Conservation (phyloP, 345 rosid genomes). For the Toxicodendron radicans region DNA sequence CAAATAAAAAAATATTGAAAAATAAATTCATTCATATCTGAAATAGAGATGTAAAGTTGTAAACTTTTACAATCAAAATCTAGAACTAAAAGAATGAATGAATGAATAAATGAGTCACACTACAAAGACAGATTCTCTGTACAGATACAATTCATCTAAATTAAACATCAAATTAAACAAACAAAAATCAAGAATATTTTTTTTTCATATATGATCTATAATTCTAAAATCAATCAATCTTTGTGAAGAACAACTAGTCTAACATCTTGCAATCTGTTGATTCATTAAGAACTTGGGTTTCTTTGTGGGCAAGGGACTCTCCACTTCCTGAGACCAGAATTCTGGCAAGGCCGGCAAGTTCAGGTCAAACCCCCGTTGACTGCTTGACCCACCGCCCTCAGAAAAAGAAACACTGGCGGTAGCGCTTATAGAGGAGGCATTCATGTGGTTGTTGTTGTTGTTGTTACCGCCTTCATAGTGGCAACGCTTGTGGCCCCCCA, state of each 20-base stretch:
- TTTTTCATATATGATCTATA: not conserved
- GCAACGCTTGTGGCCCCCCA: conserved; percentile 97
- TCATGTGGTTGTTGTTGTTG: conserved; percentile 8
- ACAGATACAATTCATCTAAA: conserved; percentile 28
- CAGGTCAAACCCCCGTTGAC: conserved; percentile 70
- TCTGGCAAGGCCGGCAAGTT: conserved; percentile 86
- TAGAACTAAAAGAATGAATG: conserved; percentile 13
- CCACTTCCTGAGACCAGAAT: conserved; percentile 53
- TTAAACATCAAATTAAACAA: not conserved
- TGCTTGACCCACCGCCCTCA: conserved; percentile 35
- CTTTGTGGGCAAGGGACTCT: conserved; percentile 66
- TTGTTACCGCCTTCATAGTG: conserved; percentile 78
- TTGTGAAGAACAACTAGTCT: not conserved
- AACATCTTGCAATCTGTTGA: not conserved
- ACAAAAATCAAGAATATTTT: not conserved
- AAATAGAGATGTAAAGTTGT: not conserved
- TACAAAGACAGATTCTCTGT: conserved; percentile 35
- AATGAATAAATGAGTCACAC: conserved; percentile 28
- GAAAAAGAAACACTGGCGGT: conserved; percentile 40
- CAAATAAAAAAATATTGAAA: not conserved
- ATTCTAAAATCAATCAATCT: conserved; percentile 1
- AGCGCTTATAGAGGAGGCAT: conserved; percentile 14
- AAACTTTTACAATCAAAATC: not conserved
- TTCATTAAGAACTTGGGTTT: conserved; percentile 49
- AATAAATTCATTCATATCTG: conserved; percentile 9